phyloP scores from a whole-genome alignment of 805 yeast species.

The Myxozyma neotropica region DNA sequence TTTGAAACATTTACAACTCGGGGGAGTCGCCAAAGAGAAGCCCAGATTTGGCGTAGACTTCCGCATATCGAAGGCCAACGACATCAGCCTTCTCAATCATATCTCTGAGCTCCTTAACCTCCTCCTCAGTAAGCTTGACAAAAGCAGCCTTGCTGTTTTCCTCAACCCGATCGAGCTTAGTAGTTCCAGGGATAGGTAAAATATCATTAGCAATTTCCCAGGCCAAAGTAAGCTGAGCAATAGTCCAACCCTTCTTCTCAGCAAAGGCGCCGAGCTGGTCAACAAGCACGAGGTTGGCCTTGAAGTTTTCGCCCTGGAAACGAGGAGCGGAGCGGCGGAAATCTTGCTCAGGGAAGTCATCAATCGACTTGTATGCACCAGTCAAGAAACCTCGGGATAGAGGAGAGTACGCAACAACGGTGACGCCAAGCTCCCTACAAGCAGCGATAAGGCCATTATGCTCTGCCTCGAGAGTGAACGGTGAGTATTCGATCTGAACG shows the following conservation, averaged over 20 bases:
- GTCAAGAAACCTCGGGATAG: slow-evolving; percentile 77
- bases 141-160: slow-evolving; percentile 53
- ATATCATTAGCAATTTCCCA: slow-evolving; percentile 59
- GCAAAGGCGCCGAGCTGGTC: slow-evolving; percentile 56
- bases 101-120: slow-evolving; percentile 19
- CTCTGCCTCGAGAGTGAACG: slow-evolving; percentile 65
- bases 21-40: slow-evolving; percentile 7
- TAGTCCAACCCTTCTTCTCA: slow-evolving; percentile 48
- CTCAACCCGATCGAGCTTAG: slow-evolving; percentile 59
- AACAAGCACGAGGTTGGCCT: slow-evolving; percentile 55
- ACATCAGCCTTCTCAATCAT: slow-evolving; percentile 23
- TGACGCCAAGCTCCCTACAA: slow-evolving; percentile 60
- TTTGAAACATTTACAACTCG: neutral
- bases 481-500: slow-evolving; percentile 78
- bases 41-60: neutral
- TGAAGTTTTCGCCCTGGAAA: slow-evolving; percentile 59
- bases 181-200: slow-evolving; percentile 80
- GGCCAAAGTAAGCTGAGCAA: slow-evolving; percentile 71
- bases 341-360: slow-evolving; percentile 58
- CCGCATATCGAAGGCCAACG: slow-evolving; percentile 23
- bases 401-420: slow-evolving; percentile 82
- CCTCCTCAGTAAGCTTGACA: slow-evolving; percentile 25
- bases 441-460: slow-evolving; percentile 64
- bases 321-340: slow-evolving; percentile 57
- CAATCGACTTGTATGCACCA: slow-evolving; percentile 54